These are phyloP conservation scores for Polyporus tsugae DNA, from an alignment of 1,284 basidiomycete species.

Conservation along the genomic window DNA sequence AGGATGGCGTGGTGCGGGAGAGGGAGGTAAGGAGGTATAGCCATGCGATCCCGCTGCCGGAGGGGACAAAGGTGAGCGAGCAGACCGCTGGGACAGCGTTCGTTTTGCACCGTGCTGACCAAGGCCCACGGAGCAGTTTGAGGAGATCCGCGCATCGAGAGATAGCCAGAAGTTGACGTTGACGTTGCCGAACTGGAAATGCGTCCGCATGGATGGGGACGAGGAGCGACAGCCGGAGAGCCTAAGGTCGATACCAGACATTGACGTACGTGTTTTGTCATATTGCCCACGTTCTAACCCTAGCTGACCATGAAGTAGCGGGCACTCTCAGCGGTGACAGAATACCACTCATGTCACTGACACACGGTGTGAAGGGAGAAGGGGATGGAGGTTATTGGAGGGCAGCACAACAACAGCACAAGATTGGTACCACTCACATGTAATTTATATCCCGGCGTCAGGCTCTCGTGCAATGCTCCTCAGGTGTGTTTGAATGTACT, in stretches of 20 bases:
- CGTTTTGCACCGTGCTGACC: constrained; percentile 6
- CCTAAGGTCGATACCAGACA: constrained; percentile 26
- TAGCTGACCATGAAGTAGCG: constrained; percentile 19
- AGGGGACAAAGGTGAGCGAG: constrained; percentile 52
- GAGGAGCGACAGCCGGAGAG: constrained; percentile 16
- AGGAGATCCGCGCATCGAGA: constrained; percentile 70
- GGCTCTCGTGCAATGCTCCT: not conserved
- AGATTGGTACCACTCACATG: constrained; percentile 8
- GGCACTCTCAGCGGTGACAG: constrained; percentile 28
- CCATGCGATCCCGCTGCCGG: constrained; percentile 56
- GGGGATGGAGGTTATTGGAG: not conserved
- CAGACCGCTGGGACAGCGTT: not conserved
- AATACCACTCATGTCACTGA: constrained; percentile 28
- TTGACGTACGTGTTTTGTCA: constrained; percentile 20
- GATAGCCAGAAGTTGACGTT: constrained; percentile 64
- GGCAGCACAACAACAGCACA: too few species aligned
- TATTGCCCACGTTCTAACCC: not conserved
- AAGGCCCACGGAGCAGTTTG: constrained; percentile 55
- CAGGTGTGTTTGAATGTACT: not conserved
- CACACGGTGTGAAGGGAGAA: not conserved
- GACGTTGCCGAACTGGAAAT: constrained; percentile 63
- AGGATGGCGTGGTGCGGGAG: constrained; percentile 62
- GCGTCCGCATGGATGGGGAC: constrained; percentile 28
- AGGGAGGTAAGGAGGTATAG: constrained; percentile 60
- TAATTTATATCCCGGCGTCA: constrained; percentile 38